Conservation (phyloP, 164 flowering plant species). For the Piper longum region DNA sequence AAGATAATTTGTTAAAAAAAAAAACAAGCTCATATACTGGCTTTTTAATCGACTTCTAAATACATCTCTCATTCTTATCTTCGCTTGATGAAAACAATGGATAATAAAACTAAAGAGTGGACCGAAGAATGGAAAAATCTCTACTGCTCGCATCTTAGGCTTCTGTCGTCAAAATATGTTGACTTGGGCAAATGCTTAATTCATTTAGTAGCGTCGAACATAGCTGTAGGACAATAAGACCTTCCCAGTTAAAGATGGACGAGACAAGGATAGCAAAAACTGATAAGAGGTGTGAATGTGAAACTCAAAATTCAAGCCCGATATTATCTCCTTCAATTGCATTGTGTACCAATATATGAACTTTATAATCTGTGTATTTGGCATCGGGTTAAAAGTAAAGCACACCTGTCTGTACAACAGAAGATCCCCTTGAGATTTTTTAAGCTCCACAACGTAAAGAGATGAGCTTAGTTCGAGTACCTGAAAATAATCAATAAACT, state of each 20-base stretch:
- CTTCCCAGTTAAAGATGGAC: neutral
- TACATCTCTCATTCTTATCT: neutral
- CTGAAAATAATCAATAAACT: conserved; percentile 49
- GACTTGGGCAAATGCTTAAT: conserved; percentile 36
- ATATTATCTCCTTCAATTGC: too few species aligned
- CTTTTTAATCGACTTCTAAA: neutral
- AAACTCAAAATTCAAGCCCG: too few species aligned
- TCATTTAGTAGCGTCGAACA: conserved; percentile 53
- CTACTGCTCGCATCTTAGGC: neutral
- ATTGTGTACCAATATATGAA: too few species aligned
- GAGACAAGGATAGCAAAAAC: too few species aligned
- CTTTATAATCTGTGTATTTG: too few species aligned
- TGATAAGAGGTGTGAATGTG: too few species aligned
- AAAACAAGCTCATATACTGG: neutral
- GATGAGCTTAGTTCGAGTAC: conserved; percentile 77
- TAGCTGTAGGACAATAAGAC: conserved; percentile 39
- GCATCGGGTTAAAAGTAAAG: neutral
- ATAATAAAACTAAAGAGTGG: neutral
- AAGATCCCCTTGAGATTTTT: conserved; percentile 74
- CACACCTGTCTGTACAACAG: conserved; percentile 63
- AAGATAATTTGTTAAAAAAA: too few species aligned
- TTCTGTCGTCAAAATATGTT: conserved; percentile 22
- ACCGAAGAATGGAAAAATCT: neutral
- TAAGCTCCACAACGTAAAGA: conserved; percentile 72
- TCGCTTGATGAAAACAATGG: neutral